A percentile compares a stretch with the other conserved stretches of the same genome.
Evolutionary conservation across 2,329 filamentous ascomycete genomes (phyloP).

Genomic region (Botrytis hyacinthi): DNA sequence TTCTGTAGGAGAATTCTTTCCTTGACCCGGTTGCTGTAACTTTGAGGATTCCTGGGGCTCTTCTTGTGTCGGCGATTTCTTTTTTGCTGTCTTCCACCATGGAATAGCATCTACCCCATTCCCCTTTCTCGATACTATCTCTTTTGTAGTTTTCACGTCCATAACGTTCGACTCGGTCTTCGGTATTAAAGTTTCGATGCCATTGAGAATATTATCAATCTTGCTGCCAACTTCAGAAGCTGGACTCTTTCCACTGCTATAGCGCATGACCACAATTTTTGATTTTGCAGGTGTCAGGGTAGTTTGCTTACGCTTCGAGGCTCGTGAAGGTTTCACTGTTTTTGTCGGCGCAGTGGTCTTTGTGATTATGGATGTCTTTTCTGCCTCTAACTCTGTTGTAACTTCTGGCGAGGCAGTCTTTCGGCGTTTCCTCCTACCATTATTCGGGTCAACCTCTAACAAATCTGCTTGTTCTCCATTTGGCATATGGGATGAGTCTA

Average conservation of each 20-base stretch:
- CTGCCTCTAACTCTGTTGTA: not conserved
- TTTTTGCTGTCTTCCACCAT: constrained; percentile 22
- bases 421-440: constrained; percentile 45
- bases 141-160: constrained; percentile 6
- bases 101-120: constrained; percentile 17
- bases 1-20: not conserved
- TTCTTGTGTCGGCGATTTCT: constrained; percentile 5
- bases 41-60: constrained; percentile 4
- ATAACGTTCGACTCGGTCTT: not conserved
- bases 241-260: constrained; percentile 50
- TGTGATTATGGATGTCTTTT: not conserved
- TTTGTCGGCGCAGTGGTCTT: not conserved
- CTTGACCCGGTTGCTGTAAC: not conserved
- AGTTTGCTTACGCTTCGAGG: constrained; percentile 4
- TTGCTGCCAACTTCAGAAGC: constrained; percentile 53
- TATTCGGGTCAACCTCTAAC: constrained; percentile 37
- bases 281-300: constrained; percentile 24
- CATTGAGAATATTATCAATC: constrained; percentile 61
- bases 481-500: not conserved
- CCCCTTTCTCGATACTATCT: not conserved
- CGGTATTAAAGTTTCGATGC: not conserved
- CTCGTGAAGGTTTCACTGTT: not conserved
- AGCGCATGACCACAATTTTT: constrained; percentile 56
- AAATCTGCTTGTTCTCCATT: constrained; percentile 25
- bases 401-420: constrained; percentile 40